Evolutionary conservation across 1,284 basidiomycete species (phyloP).

Genomic region (Ganoderma leucocontextum): DNA sequence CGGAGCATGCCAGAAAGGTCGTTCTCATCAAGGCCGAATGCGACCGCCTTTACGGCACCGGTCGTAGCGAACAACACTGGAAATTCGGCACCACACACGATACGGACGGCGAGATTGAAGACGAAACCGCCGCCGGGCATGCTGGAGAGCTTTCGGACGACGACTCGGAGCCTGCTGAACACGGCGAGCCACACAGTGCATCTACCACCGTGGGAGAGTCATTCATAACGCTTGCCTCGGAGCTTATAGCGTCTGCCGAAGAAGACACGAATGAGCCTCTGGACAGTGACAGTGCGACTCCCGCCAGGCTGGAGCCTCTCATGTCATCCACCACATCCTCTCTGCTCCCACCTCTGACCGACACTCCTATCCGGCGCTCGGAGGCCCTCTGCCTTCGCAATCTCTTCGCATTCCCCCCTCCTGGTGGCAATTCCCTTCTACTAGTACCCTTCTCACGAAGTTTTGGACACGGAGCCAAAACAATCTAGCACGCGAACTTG

Average conservation of each 20-base stretch:
- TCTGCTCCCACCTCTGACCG: too few relatives aligned
- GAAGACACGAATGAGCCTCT: too few relatives aligned
- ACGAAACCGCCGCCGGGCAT: background rate
- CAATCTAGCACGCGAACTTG: too few relatives aligned
- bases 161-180: too few relatives aligned
- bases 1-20: conserved; percentile 29
- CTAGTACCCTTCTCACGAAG: background rate
- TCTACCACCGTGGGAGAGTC: too few relatives aligned
- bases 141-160: too few relatives aligned
- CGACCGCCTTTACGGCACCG: background rate
- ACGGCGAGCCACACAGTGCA: too few relatives aligned
- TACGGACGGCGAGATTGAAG: background rate
- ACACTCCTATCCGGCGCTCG: background rate
- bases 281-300: too few relatives aligned
- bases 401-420: background rate
- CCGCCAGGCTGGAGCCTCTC: background rate
- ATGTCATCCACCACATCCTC: too few relatives aligned
- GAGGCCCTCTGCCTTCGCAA: background rate
- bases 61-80: background rate
- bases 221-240: too few relatives aligned
- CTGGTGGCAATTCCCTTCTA: background rate
- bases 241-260: too few relatives aligned
- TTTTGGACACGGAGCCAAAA: too few relatives aligned
- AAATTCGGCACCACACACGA: background rate
- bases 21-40: conserved; percentile 28